These are phyloP conservation scores for Venturia pyrina DNA, from an alignment of 2,329 filamentous ascomycete genomes.

Conservation along the genomic window DNA sequence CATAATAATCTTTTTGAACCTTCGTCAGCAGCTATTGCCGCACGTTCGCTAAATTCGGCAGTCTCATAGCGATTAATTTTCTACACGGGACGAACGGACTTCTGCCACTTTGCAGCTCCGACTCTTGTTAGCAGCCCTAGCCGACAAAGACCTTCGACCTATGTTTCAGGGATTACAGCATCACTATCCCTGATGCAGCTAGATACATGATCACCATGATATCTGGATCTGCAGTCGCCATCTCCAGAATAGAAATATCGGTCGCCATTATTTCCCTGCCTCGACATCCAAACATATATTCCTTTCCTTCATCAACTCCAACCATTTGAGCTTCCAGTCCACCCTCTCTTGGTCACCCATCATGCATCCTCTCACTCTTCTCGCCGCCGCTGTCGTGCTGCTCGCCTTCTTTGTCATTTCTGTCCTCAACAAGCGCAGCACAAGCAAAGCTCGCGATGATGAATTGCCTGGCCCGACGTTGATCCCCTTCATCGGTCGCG, in stretches of 20 bases:
- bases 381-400: constrained; percentile 26
- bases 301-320: neutral
- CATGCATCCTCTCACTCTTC: constrained; percentile 33
- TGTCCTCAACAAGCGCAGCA: constrained; percentile 9
- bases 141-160: neutral
- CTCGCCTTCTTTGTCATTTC: constrained; percentile 9
- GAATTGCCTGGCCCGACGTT: constrained; percentile 32
- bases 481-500: constrained; percentile 26
- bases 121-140: neutral
- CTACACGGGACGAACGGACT: neutral
- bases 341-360: constrained; percentile 1
- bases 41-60: neutral
- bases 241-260: neutral
- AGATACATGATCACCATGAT: neutral
- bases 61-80: neutral
- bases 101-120: neutral
- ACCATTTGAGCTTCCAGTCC: neutral
- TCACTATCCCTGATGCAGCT: neutral
- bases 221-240: neutral
- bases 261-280: neutral
- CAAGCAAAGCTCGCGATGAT: constrained; percentile 21
- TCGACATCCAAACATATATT: neutral
- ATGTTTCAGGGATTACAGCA: constrained; percentile 4
- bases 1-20: neutral
- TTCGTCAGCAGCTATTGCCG: neutral